Evolutionary conservation across 345 rosid species (phyloP), one percentile per base, ranked within the genome.

Genomic region (Leavenworthia alabamica): DNA sequence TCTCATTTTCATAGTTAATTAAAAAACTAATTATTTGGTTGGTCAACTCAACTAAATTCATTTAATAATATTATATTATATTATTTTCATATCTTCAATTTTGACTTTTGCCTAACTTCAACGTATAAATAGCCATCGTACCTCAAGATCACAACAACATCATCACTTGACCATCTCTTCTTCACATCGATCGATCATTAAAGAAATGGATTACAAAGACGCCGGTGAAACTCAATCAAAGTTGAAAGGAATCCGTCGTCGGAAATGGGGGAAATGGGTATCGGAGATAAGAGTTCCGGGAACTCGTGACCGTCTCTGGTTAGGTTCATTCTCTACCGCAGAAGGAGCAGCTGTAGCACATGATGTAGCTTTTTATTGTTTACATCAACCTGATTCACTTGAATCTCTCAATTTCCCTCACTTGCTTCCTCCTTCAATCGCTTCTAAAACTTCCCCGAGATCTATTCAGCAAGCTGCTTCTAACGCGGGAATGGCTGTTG

Each of bases 261-360:
- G 96, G 28, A 91, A 82, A 70, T 91, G 96, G 96, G 96, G 96
- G 0, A 91, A 91, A 71, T 91, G 95, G 96, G 96, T 91, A 68
- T 80, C 98, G 0, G 98, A 91, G 62, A 91, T 91, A 7, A 59
- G 98, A 16, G 83, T 91, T 56, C 96, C 96, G 3, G 95, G 87
- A 32, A 77, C 83, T n/a, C 85, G 81, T 22, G 85, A 86, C 6
- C 86, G 98, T 17, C 90, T 91, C 39, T 91, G 96, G 98, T 58
- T 91, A 20, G 98, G 98, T 8, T 73, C 96, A 31, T 91, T 84
- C 62, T 70, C 92, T 0, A 71, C 95, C 0, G 84, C 84, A 0
- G 90, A 91, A 65, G 98, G 76, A 0, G 98, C 98, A 0, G 96
- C 95, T 5, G 79, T 91, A 15, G 95, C 96, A 8, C 96, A 83